Evolutionary conservation across 306 rosid species (phyloP), one percentile per base, ranked within the genome.

Genomic region (Alnus rubra): DNA sequence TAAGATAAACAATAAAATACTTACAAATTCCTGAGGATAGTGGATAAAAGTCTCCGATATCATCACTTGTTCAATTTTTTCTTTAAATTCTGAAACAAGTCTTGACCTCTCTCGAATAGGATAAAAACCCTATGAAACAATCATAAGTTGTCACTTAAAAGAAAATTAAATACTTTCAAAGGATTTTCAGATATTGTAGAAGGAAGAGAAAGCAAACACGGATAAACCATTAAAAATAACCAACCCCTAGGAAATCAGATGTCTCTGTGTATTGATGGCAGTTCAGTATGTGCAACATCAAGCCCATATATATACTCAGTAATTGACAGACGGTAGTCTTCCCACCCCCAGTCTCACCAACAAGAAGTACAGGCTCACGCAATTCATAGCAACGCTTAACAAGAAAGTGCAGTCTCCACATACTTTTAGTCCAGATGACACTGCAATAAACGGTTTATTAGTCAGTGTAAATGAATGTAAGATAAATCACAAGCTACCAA

Each of bases 281-380:
- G 80, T 95, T 95, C 78, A 95, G 85, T 39, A 88, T 95, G 78
- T 88, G 97, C 65, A 95, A 88, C 70, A 90, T 91, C 51, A 77
- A 82, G 80, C 79, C 87, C 90, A 91, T 83, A 82, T 72, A 68
- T 73, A 84, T 81, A 88, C 94, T 92, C 87, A 95, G 82, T 60
- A 89, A 83, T 83, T 95, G 98, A 80, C 98, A 95, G 64, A 95
- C 94, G 31, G 98, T 95, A 68, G 98, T 95, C 89, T 95, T 95
- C 81, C 98, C 98, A 82, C 97, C 97, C 82, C 98, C 98, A 3
- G 98, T 95, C 85, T 95, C 98, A 82, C 98, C 98, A 80, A 95
- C 90, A 79, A 95, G 97, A 71, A 95, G 93, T 59, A 91, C 97
- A 76, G 98, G 98, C 78, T 95, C 98, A 13, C 86, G 86, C 78